Percentiles rank a stretch among this genome's conserved stretches.
phyloP scores from a whole-genome alignment of 2,329 filamentous ascomycete genomes.

The Penicillium sp. region DNA sequence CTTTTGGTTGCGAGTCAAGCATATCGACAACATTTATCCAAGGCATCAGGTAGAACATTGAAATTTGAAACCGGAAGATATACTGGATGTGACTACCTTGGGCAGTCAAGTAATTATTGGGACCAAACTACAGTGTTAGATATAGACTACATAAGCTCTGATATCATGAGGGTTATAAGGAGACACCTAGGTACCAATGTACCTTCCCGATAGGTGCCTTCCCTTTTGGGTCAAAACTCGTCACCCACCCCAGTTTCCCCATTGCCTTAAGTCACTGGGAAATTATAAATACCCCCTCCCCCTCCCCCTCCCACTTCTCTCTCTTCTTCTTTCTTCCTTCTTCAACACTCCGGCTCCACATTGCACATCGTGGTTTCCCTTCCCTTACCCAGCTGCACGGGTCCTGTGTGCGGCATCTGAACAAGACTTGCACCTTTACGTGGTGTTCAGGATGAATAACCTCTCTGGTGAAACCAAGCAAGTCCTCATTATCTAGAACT shows the following conservation, averaged over 20 bases:
- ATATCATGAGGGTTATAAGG: neutral
- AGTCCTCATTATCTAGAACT: slow-evolving; percentile 1
- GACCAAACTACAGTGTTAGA: neutral
- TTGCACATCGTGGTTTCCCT: neutral
- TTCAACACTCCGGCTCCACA: neutral
- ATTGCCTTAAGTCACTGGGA: neutral
- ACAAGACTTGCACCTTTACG: slow-evolving; percentile 21
- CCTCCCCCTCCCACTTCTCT: neutral
- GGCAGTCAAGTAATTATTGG: neutral
- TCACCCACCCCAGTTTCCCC: neutral
- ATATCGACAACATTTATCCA: neutral
- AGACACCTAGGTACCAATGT: neutral
- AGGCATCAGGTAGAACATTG: neutral
- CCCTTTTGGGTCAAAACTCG: neutral
- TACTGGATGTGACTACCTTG: neutral
- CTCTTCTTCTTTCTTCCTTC: neutral
- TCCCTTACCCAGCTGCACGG: slow-evolving; percentile 8
- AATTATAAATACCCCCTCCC: neutral
- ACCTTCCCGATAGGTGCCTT: neutral
- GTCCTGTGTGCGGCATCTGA: slow-evolving; percentile 12
- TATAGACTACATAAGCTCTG: neutral
- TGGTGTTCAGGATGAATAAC: slow-evolving; percentile 22
- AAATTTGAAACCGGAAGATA: neutral
- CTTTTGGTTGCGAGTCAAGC: neutral
- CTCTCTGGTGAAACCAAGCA: slow-evolving; percentile 18